Conservation (phyloP, 345 rosid species). For the Erodium maritimum region DNA sequence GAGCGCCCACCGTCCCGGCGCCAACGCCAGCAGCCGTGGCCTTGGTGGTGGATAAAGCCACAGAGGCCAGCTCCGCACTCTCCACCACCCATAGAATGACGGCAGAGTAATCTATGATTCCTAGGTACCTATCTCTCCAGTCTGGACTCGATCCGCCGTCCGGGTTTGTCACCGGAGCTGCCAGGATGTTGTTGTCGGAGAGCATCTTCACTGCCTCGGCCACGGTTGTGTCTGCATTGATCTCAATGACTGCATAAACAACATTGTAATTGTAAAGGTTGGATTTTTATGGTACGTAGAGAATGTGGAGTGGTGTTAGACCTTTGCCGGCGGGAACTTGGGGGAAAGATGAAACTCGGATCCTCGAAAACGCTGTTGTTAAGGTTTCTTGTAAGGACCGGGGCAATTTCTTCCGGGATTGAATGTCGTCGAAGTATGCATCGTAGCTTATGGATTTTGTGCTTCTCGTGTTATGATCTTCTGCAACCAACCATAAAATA, state of each 20-base stretch:
- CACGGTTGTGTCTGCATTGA: constrained; percentile 49
- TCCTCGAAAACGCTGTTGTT: constrained; percentile 56
- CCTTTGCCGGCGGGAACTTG: constrained; percentile 74
- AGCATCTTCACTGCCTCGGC: constrained; percentile 59
- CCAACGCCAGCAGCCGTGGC: constrained; percentile 75
- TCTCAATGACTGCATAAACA: constrained; percentile 52
- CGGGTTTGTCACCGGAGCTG: constrained; percentile 66
- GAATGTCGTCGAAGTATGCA: constrained; percentile 58
- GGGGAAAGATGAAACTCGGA: constrained; percentile 76
- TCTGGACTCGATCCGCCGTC: constrained; percentile 30
- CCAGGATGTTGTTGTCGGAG: constrained; percentile 60
- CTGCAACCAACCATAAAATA: no score
- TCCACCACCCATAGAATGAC: constrained; percentile 77
- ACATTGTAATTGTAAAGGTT: no score
- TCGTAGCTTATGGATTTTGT: constrained; percentile 40
- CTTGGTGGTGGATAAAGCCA: constrained; percentile 51
- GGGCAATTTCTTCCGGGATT: constrained; percentile 64
- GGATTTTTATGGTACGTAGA: no score
- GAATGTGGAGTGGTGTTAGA: constrained; percentile 10
- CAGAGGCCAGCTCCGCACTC: constrained; percentile 67
- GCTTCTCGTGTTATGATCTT: constrained; percentile 4
- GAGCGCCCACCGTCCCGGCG: constrained; percentile 61
- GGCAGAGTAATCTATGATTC: constrained; percentile 70
- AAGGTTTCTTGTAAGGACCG: constrained; percentile 53
- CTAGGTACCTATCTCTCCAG: constrained; percentile 70